phyloP scores from a whole-genome alignment of 164 flowering plant species.

The Kingdonia uniflora region DNA sequence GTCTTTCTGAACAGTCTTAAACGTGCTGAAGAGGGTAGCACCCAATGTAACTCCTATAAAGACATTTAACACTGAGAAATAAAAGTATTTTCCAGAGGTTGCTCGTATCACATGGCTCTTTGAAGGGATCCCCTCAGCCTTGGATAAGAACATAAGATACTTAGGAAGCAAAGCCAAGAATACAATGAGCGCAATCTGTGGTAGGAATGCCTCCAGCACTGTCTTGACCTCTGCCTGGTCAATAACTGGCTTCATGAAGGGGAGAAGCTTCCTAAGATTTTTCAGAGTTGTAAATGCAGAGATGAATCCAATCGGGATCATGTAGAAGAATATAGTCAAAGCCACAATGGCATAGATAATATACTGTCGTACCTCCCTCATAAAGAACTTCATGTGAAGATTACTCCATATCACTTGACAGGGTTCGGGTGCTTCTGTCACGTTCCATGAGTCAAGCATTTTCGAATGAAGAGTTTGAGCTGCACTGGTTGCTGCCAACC shows the following conservation, averaged over 20 bases:
- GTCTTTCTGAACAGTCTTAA: slow-evolving; percentile 45
- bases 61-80: slow-evolving; percentile 73
- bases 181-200: slow-evolving; percentile 77
- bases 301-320: slow-evolving; percentile 69
- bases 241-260: slow-evolving; percentile 66
- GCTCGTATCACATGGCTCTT: slow-evolving; percentile 69
- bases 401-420: slow-evolving; percentile 69
- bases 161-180: slow-evolving; percentile 78
- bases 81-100: slow-evolving; percentile 91
- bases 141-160: slow-evolving; percentile 66
- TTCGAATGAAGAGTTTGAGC: slow-evolving; percentile 66
- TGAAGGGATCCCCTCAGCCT: slow-evolving; percentile 79
- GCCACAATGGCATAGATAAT: slow-evolving; percentile 56
- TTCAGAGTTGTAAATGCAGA: slow-evolving; percentile 83
- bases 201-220: slow-evolving; percentile 80
- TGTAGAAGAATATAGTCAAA: slow-evolving; percentile 62
- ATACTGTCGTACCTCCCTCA: slow-evolving; percentile 52
- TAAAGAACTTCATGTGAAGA: slow-evolving; percentile 44
- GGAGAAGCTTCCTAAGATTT: slow-evolving; percentile 58
- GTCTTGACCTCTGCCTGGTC: slow-evolving; percentile 35
- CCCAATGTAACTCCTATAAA: slow-evolving; percentile 86
- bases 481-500: slow-evolving; percentile 64
- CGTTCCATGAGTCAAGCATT: slow-evolving; percentile 67
- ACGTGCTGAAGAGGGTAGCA: slow-evolving; percentile 44
- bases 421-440: slow-evolving; percentile 73